phyloP scores from a whole-genome alignment of 257 asterid genomes.

The Verbascum thapsus region DNA sequence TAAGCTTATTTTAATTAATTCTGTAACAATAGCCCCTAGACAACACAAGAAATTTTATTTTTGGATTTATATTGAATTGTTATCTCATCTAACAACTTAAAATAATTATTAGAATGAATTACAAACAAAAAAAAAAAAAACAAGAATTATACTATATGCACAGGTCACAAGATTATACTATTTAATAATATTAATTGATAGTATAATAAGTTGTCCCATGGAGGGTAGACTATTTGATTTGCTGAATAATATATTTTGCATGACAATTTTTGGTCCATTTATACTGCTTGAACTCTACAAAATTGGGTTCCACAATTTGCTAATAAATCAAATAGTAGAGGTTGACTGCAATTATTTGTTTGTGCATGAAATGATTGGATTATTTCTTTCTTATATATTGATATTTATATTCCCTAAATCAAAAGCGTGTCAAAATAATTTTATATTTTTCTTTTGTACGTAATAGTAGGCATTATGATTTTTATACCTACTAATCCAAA shows the following conservation, averaged over 20 bases:
- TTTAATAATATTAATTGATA: too few species aligned
- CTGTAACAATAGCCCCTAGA: too few species aligned
- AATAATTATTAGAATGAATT: background rate
- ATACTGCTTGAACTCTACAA: conserved; percentile 39
- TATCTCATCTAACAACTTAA: background rate
- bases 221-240: too few species aligned
- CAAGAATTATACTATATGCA: background rate
- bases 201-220: too few species aligned
- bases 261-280: too few species aligned
- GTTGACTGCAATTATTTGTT: conserved; percentile 13
- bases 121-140: background rate
- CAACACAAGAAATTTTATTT: too few species aligned
- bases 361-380: background rate
- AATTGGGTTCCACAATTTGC: conserved; percentile 12
- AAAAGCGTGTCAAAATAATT: conserved; percentile 21
- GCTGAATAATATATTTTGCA: background rate
- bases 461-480: conserved; percentile 24
- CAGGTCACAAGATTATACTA: background rate
- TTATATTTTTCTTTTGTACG: background rate
- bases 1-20: too few species aligned
- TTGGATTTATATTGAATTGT: too few species aligned
- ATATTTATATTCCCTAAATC: conserved; percentile 11
- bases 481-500: conserved; percentile 28
- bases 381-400: background rate
- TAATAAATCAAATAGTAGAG: conserved; percentile 22